These are phyloP conservation scores for Bombardia bombarda DNA, from an alignment of 495 filamentous ascomycete species.

Conservation along the genomic window DNA sequence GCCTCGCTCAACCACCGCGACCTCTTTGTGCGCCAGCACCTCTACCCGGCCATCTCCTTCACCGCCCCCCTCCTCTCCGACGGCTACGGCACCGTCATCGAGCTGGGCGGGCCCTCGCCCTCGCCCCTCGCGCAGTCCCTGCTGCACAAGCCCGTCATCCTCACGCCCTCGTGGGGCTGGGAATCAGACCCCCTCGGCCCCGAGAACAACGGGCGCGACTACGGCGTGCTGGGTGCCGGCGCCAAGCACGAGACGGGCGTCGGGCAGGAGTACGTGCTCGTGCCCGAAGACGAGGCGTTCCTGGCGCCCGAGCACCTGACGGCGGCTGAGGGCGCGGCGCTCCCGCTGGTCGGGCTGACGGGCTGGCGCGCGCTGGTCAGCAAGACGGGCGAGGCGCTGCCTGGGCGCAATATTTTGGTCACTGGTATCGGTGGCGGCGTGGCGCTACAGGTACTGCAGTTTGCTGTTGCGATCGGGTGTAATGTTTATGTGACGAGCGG, in stretches of 20 bases:
- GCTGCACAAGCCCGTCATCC: constrained; percentile 58
- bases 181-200: constrained; percentile 59
- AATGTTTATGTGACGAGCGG: constrained; percentile 65
- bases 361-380: constrained; percentile 75
- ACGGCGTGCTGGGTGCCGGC: constrained; percentile 67
- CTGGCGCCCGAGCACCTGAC: constrained; percentile 63
- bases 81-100: constrained; percentile 64
- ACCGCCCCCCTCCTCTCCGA: constrained; percentile 69
- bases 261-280: constrained; percentile 59
- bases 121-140: constrained; percentile 26
- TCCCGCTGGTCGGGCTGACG: constrained; percentile 80
- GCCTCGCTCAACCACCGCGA: constrained; percentile 88
- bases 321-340: constrained; percentile 64
- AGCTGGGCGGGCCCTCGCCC: constrained; percentile 45
- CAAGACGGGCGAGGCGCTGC: constrained; percentile 50
- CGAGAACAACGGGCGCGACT: constrained; percentile 47
- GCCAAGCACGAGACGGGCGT: constrained; percentile 56
- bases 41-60: constrained; percentile 80
- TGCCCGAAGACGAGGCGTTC: constrained; percentile 65
- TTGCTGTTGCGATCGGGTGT: constrained; percentile 57
- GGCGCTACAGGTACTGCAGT: constrained; percentile 60
- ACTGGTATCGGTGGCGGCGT: constrained; percentile 81
- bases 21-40: constrained; percentile 81
- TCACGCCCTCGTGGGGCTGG: constrained; percentile 74
- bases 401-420: constrained; percentile 58